These are phyloP conservation scores for Wickerhamiella shivajii DNA, from an alignment of 805 yeast genomes.

Conservation along the genomic window DNA sequence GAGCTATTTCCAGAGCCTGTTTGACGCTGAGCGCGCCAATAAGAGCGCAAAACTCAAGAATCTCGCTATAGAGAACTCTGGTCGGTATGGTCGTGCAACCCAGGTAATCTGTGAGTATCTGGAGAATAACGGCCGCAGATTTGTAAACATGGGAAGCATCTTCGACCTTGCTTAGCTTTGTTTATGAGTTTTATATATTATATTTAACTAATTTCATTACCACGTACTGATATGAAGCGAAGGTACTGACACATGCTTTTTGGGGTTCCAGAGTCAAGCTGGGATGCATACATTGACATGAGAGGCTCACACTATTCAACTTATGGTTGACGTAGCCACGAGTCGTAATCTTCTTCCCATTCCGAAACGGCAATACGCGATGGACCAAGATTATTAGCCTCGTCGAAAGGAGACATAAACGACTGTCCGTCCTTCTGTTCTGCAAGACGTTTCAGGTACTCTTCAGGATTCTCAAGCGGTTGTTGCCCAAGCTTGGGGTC, in stretches of 20 bases:
- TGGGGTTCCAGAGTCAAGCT: neutral
- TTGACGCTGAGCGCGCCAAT: constrained; percentile 45
- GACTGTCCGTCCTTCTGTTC: neutral
- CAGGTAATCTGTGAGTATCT: constrained; percentile 59
- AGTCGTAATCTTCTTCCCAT: constrained; percentile 18
- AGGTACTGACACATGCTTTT: too few relatives aligned
- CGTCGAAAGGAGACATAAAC: constrained; percentile 10
- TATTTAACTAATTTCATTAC: neutral
- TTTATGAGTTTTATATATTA: neutral
- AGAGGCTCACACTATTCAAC: neutral
- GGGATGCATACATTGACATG: neutral
- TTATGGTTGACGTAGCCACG: constrained; percentile 3
- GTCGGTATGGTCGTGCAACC: constrained; percentile 37
- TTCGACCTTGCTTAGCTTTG: constrained; percentile 27
- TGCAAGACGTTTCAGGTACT: constrained; percentile 13
- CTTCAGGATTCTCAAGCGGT: constrained; percentile 17
- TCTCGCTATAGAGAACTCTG: constrained; percentile 65
- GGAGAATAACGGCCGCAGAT: constrained; percentile 72
- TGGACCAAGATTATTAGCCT: constrained; percentile 12
- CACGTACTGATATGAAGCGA: too few relatives aligned
- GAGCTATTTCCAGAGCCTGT: constrained; percentile 59
- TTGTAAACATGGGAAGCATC: constrained; percentile 71
- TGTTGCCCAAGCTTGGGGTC: constrained; percentile 10
- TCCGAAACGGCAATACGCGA: constrained; percentile 7
- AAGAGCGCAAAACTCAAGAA: constrained; percentile 47